Evolutionary conservation across 768 basidiomycete species (phyloP).

Genomic region (Baorangia bicolor): DNA sequence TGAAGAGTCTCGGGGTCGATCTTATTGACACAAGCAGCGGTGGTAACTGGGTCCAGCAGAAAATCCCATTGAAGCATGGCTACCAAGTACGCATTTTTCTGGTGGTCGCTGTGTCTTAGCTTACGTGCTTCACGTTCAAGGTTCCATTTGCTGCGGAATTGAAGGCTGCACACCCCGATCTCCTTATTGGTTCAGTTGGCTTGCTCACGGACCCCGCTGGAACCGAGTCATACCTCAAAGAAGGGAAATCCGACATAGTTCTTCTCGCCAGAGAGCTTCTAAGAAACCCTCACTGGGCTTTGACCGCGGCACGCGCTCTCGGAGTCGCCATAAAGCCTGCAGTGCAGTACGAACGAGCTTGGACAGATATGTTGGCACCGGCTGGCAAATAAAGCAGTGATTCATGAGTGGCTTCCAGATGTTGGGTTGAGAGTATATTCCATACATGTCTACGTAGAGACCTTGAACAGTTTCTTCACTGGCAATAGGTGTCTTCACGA

Average conservation of each 20-base stretch:
- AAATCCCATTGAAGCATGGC: constrained; percentile 51
- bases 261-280: constrained; percentile 67
- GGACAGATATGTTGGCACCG: constrained; percentile 38
- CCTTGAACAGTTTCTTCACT: neutral
- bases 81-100: constrained; percentile 50
- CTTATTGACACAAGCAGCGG: constrained; percentile 73
- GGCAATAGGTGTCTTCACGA: constrained; percentile 9
- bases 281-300: constrained; percentile 62
- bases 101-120: neutral
- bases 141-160: constrained; percentile 68
- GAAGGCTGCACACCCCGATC: constrained; percentile 56
- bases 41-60: constrained; percentile 61
- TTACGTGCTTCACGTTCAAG: constrained; percentile 29
- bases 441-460: constrained; percentile 2
- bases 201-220: constrained; percentile 63
- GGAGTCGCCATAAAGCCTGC: constrained; percentile 66
- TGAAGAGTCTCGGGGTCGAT: constrained; percentile 66
- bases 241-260: constrained; percentile 67
- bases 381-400: neutral
- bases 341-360: constrained; percentile 69
- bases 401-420: neutral
- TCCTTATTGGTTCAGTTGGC: constrained; percentile 65
- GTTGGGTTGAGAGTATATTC: neutral
- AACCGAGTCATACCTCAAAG: constrained; percentile 60
- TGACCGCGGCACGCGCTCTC: constrained; percentile 61